Conservation (phyloP, 148 eudicot genomes). For the Vaccinium corymbosum region DNA sequence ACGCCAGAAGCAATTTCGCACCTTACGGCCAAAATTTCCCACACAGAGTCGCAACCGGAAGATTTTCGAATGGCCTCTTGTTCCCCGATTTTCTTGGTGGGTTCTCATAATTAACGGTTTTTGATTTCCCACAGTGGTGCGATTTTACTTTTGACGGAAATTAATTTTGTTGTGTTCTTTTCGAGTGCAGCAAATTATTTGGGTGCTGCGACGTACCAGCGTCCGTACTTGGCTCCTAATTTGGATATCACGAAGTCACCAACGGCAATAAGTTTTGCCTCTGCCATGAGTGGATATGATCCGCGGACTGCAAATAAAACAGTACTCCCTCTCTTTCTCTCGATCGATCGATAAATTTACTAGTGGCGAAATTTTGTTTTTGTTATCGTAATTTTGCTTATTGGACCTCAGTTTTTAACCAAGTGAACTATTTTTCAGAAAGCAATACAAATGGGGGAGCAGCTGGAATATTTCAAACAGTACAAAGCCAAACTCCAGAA, state of each 20-base stretch:
- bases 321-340: not conserved
- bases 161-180: not conserved
- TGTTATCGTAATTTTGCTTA: no score
- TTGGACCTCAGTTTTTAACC: no score
- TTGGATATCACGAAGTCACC: not conserved
- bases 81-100: constrained; percentile 19
- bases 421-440: not conserved
- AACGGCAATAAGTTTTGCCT: constrained; percentile 8
- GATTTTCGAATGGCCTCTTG: constrained; percentile 12
- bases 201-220: not conserved
- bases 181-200: not conserved
- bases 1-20: not conserved
- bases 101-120: not conserved
- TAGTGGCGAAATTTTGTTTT: no score
- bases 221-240: not conserved
- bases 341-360: no score
- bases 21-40: constrained; percentile 7
- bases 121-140: no score
- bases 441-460: not conserved
- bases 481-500: constrained; percentile 10
- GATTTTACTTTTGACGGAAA: not conserved
- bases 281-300: constrained; percentile 13
- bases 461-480: constrained; percentile 6
- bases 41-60: not conserved
- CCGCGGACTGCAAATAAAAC: not conserved